phyloP scores from a whole-genome alignment of 2,329 filamentous ascomycete genomes.

The Colletotrichum shisoi region DNA sequence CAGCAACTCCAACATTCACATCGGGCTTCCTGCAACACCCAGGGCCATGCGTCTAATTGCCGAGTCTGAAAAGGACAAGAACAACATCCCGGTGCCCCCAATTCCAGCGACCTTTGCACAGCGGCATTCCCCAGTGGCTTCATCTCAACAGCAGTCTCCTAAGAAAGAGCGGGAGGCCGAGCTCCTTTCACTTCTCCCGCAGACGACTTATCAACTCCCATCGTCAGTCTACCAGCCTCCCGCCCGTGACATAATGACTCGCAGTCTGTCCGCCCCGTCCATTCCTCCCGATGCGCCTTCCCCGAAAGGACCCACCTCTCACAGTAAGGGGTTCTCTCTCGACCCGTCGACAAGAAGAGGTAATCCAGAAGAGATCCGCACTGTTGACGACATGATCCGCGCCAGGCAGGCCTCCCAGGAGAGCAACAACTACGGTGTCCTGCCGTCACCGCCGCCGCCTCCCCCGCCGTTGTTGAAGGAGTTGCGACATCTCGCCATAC shows the following conservation, averaged over 20 bases:
- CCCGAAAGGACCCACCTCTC: constrained; percentile 44
- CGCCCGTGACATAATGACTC: constrained; percentile 57
- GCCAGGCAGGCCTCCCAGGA: constrained; percentile 27
- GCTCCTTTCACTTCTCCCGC: constrained; percentile 60
- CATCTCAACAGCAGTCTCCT: constrained; percentile 49
- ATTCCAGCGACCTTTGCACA: constrained; percentile 60
- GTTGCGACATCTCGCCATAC: constrained; percentile 67
- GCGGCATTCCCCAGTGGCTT: constrained; percentile 52
- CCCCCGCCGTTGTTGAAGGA: constrained; percentile 68
- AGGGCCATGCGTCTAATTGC: constrained; percentile 88
- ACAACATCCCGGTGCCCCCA: constrained; percentile 52
- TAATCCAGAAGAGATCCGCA: constrained; percentile 51
- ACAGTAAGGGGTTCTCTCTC: constrained; percentile 42
- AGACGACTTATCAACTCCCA: constrained; percentile 30
- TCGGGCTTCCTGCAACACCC: constrained; percentile 89
- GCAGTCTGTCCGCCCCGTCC: constrained; percentile 67
- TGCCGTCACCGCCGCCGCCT: constrained; percentile 59
- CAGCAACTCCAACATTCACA: constrained; percentile 55
- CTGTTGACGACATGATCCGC: constrained; percentile 56
- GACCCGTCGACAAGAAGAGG: constrained; percentile 49
- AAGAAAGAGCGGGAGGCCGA: constrained; percentile 46
- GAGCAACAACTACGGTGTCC: constrained; percentile 55
- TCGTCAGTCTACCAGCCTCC: constrained; percentile 69
- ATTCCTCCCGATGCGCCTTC: constrained; percentile 55
- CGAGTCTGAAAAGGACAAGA: constrained; percentile 61